Evolutionary conservation across 768 basidiomycete genomes (phyloP), one percentile per base, ranked within the genome.

Genomic region (Cantharellus anzutake): DNA sequence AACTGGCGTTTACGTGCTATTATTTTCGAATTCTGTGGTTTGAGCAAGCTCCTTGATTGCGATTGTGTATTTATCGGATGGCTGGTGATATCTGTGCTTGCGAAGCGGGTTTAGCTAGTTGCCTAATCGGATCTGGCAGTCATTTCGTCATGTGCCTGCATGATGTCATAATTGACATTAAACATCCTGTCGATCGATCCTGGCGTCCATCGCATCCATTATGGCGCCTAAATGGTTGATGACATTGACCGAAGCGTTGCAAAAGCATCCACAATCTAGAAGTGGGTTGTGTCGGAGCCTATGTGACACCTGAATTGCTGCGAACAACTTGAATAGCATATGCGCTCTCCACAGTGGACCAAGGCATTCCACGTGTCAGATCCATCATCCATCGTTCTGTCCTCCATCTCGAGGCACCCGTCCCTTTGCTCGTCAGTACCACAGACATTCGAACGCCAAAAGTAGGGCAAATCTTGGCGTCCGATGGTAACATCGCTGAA

Each of bases 371-470:
- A 1, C 80, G 75, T 60, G 84, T 82, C 48, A 84, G 87, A 63
- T 78, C 81, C 3, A 75, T 76, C 61, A 70, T 84, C 58, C 79
- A 84, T 61, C 79, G 86, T 42, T 70, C 66, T 0, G 80, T 85
- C 67, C 63, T 86, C 44, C 34, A 40, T 34, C 58, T 51, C 1
- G 44, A 56, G 2, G 67, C 74, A 4, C 71, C 76, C 2, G 64
- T 68, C 29, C 83, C 85, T 0, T 71, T 90, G 3, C 68, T 91
- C 63, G 65, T 88, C 51, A 73, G 76, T 55, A 78, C 82, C 7
- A 86, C 86, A 53, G 87, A 89, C 70, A 67, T 82, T 52, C 83
- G 88, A 35, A 75, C 80, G 2, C 80, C 80, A 29, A 91, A 91
- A 65, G 75, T 79, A 41, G 53, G 69, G 1, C 81, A 88, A 63